Conservation (phyloP, 2,329 filamentous ascomycete genomes). For the Phyllosticta ampelicida region DNA sequence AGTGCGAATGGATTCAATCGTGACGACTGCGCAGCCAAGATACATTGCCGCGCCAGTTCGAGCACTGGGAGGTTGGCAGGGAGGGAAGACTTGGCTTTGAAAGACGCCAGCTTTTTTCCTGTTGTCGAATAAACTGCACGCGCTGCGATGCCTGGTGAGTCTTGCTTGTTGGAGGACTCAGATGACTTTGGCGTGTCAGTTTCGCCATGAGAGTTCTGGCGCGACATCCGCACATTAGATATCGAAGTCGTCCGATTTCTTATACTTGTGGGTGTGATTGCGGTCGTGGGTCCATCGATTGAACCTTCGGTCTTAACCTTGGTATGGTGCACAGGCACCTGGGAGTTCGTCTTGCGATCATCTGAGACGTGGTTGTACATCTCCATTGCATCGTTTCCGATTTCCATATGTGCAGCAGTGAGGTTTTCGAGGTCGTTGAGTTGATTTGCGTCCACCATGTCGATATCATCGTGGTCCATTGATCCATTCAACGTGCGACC, state of each 20-base stretch:
- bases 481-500: constrained; percentile 2
- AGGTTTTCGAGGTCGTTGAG: not conserved
- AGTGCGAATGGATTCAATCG: constrained; percentile 81
- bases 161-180: constrained; percentile 5
- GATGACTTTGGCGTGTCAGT: constrained; percentile 3
- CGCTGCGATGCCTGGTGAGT: constrained; percentile 7
- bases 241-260: not conserved
- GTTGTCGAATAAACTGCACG: constrained; percentile 37
- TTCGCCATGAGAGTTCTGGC: not conserved
- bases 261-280: not conserved
- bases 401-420: not conserved
- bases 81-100: constrained; percentile 65
- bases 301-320: constrained; percentile 1
- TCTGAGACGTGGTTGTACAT: constrained; percentile 12
- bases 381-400: not conserved
- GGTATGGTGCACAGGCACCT: not conserved
- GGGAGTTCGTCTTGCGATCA: constrained; percentile 6
- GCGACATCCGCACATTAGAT: not conserved
- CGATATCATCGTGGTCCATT: constrained; percentile 2
- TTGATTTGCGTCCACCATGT: not conserved
- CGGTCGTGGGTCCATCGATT: not conserved
- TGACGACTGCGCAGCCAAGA: constrained; percentile 79
- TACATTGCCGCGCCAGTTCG: constrained; percentile 85
- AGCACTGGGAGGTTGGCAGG: constrained; percentile 59
- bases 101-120: constrained; percentile 17